Base-by-base conservation (phyloP, 768 basidiomycete genomes). In the Hygrophorus russula region DNA sequence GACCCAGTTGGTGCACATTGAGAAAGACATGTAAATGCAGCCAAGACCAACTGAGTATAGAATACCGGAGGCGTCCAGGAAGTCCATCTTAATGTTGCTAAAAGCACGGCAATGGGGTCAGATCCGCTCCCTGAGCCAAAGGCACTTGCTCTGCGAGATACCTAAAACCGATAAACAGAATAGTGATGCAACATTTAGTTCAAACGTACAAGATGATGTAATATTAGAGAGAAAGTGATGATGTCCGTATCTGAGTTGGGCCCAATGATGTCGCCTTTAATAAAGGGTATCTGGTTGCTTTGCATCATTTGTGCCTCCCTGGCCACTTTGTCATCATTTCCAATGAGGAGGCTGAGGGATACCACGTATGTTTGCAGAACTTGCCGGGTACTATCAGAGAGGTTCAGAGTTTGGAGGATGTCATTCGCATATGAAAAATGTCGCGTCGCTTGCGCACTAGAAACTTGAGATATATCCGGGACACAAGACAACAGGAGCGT, bases 261-360 rank as follows among this genome's bases (percentile, higher is more conserved):
- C 9, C 72, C 74, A 24, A 74, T 53, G 40, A 73, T 61, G 45
- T 80, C 76, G 11, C 65, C 69, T 55, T 78, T 83, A 14, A 73
- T 74, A 24, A 78, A 56, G 8, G 70, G 63, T 41, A 78, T 55
- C 45, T 80, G 81, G 31, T 78, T 59, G 15, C 63, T 73, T 41
- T 83, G 82, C 63, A 82, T 73, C 59, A 82, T 69, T 46, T 84
- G 80, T 12, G 79, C 75, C 59, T 86, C 82, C 45, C 74, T 66
- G n/a, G 77, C 71, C 37, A 68, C 71, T 55, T 81, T 83, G 18
- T 73, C 74, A 45, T 85, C 82, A 50, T 84, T 82, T 31, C 78
- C 79, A 27, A 82, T 67, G 24, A 78, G 51, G 46, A 80, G 64
- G 44, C 73, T 74, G 35, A 86, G 57, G 4, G 76, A 73, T 30